Conservation (phyloP, 257 asterid genomes). For the Solanum peruvianum region DNA sequence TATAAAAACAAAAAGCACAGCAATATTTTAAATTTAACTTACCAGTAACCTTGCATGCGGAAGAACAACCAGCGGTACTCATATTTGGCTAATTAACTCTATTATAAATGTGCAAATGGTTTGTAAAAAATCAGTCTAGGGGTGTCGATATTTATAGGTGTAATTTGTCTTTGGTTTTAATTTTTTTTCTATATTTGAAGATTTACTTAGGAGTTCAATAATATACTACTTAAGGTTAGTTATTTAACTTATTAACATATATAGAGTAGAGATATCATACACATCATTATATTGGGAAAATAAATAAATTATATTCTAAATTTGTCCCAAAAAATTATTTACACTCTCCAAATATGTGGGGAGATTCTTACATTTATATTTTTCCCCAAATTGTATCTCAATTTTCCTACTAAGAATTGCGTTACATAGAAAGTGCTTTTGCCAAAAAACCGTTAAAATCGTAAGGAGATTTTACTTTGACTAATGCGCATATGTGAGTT, state of each 20-base stretch:
- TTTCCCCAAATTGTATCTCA: background rate
- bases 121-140: background rate
- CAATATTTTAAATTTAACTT: background rate
- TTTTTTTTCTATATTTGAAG: background rate
- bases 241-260: too few species aligned
- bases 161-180: background rate
- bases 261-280: too few species aligned
- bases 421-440: background rate
- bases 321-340: background rate
- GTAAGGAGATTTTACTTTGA: too few species aligned
- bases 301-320: too few species aligned
- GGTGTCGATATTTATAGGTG: background rate
- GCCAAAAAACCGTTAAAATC: too few species aligned
- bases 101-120: background rate
- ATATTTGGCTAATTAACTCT: background rate
- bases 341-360: background rate
- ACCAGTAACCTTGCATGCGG: background rate
- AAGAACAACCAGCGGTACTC: background rate
- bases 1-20: background rate
- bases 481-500: too few species aligned
- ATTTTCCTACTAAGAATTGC: background rate
- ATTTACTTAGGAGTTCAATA: background rate
- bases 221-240: too few species aligned
- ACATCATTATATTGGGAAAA: background rate
- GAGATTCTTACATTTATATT: background rate